Evolutionary conservation across 148 eudicot genomes (phyloP).

Genomic region (Vaccinium corymbosum): DNA sequence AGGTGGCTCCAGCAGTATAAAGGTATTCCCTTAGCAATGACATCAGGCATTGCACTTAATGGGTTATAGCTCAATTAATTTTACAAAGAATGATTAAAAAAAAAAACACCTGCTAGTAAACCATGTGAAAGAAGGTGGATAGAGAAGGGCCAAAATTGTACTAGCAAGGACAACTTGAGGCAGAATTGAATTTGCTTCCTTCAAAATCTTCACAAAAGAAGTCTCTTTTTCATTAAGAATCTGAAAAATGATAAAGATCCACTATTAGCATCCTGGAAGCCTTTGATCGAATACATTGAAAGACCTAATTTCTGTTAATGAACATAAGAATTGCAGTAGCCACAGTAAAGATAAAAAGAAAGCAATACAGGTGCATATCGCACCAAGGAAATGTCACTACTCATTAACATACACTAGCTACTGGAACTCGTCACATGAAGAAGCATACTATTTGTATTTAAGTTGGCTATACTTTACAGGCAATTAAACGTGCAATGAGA

Average conservation of each 20-base stretch:
- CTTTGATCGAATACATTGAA: background rate
- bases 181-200: conserved; percentile 71
- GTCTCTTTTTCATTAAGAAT: conserved; percentile 33
- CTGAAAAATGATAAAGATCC: conserved; percentile 32
- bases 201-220: conserved; percentile 49
- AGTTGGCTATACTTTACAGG: background rate
- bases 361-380: background rate
- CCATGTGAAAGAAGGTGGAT: conserved; percentile 98
- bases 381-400: background rate
- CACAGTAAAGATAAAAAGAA: background rate
- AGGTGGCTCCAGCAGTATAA: background rate
- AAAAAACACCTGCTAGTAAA: conserved; percentile 76
- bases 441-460: background rate
- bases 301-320: background rate
- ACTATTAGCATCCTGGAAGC: conserved; percentile 15
- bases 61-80: background rate
- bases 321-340: background rate
- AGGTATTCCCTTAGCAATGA: background rate
- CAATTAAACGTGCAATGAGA: background rate
- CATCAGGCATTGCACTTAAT: background rate
- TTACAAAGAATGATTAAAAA: background rate
- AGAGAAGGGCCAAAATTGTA: conserved; percentile 79
- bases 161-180: conserved; percentile 88
- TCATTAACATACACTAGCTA: background rate
- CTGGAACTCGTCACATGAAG: background rate